Base-by-base conservation (phyloP, 2,329 filamentous ascomycete genomes). In the Hymenoscyphus linearis region DNA sequence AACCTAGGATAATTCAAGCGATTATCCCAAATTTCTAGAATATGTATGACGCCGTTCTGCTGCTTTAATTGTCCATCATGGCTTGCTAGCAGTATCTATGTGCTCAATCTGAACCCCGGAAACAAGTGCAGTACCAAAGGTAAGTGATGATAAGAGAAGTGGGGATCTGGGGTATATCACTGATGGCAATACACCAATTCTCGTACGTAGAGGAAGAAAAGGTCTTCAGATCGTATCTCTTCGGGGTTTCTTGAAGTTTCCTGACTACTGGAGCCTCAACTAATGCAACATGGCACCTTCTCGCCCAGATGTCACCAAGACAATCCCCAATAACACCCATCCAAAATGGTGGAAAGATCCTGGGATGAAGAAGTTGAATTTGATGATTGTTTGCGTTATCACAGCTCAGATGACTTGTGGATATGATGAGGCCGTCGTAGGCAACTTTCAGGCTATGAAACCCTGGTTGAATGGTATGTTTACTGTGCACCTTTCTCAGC, bases 371-470 rank as follows among this genome's bases (percentile, higher is more conserved):
- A 62, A 58, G 58, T 27, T 63, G 16, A 60, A 59, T 25, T 61
- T 62, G 22, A 54, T 57, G 62, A 58, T 59, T 13, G 34, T 60
- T 9, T 64, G 58, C 37, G 52, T 64, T 14, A 56, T 66, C 18
- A 59, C 56, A 14, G 44, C 64, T 12, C 61, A 65, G 53, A 66
- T 66, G 60, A 62, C 64, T 25, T 56, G 44, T n/a, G 62, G 64
- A 10, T 66, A 64, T 57, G 62, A 64, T 55, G 60, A 66, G 47
- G 55, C 55, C 3, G 58, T 64, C 16, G 57, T 62, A 26, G 60
- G 62, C 7, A 61, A 55, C 25, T 62, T 66, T 22, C 62, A 66
- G 55, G 64, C 64, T 16, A 66, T 66, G 62, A 57, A 62, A 25
- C 64, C 62, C 1, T 66, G 64, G 64, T 18, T 64, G 34, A 14